phyloP scores from a whole-genome alignment of 164 flowering plant genomes.

The Vitis cinerea region DNA sequence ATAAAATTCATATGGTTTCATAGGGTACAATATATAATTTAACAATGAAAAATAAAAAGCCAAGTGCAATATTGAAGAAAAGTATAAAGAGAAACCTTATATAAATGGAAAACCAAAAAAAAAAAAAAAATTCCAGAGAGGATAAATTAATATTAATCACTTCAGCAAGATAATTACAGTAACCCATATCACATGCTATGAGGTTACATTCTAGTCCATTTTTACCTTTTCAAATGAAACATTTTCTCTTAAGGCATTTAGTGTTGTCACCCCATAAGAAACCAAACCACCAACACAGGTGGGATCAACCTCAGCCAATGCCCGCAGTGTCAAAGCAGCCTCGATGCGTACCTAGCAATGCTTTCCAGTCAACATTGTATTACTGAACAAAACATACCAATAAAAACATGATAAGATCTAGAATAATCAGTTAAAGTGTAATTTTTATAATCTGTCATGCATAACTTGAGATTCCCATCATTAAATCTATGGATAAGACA shows the following conservation, averaged over 20 bases:
- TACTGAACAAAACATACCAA: not conserved
- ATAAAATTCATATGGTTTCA: too few species aligned
- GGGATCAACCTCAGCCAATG: conserved; percentile 93
- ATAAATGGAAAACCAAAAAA: not conserved
- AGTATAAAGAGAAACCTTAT: not conserved
- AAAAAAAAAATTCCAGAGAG: not conserved
- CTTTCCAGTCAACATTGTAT: not conserved
- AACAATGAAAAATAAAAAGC: too few species aligned
- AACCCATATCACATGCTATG: not conserved
- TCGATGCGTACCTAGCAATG: conserved; percentile 77
- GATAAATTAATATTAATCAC: not conserved
- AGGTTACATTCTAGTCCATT: not conserved
- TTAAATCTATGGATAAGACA: too few species aligned
- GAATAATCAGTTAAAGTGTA: not conserved
- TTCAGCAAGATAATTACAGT: not conserved
- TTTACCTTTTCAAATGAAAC: conserved; percentile 82
- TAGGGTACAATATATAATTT: too few species aligned
- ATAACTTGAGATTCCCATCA: not conserved
- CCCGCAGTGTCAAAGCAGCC: conserved; percentile 86
- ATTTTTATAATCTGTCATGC: not conserved
- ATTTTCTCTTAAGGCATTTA: conserved; percentile 81
- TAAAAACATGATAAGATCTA: not conserved
- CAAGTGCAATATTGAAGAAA: too few species aligned
- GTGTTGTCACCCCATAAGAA: conserved; percentile 81
- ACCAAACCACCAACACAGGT: conserved; percentile 91